phyloP scores from a whole-genome alignment of 139 green algal genomes.

The Edaphochlamys debaryana region DNA sequence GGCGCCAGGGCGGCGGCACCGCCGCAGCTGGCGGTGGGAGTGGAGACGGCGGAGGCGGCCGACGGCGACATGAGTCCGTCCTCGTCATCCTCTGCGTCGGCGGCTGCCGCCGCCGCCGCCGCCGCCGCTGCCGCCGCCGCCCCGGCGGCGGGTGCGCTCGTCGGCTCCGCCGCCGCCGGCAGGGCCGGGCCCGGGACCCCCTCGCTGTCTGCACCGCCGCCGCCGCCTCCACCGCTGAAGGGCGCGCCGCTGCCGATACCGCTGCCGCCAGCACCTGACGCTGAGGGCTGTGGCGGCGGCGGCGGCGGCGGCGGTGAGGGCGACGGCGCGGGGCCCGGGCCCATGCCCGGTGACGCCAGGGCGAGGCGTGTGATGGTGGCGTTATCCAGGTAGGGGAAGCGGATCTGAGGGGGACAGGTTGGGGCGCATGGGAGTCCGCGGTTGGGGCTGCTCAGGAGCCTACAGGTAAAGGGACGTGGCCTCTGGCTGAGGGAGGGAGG shows the following conservation, averaged over 20 bases:
- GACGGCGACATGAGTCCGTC: background rate
- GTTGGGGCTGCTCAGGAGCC: too few relatives aligned
- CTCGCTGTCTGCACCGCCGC: background rate
- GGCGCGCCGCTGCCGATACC: too few relatives aligned
- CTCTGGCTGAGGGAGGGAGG: too few relatives aligned
- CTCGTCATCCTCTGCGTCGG: background rate
- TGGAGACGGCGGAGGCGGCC: constrained; percentile 8
- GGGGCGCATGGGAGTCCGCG: background rate
- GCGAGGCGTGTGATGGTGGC: constrained; percentile 30
- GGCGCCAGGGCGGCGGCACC: background rate
- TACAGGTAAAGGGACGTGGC: too few relatives aligned
- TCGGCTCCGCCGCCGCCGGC: background rate
- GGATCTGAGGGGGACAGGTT: constrained; percentile 12
- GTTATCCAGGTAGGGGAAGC: constrained; percentile 53
- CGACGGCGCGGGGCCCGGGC: background rate
- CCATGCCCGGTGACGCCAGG: background rate
- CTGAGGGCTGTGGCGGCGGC: too few relatives aligned
- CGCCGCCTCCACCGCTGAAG: background rate
- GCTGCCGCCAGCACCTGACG: background rate
- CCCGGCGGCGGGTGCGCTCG: too few relatives aligned
- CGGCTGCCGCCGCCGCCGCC: background rate
- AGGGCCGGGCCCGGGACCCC: too few relatives aligned
- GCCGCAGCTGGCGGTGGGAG: background rate
- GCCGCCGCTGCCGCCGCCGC: background rate
- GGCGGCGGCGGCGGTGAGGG: background rate